Conservation (phyloP, 768 basidiomycete genomes). For the Neoboletus brunneissimus region DNA sequence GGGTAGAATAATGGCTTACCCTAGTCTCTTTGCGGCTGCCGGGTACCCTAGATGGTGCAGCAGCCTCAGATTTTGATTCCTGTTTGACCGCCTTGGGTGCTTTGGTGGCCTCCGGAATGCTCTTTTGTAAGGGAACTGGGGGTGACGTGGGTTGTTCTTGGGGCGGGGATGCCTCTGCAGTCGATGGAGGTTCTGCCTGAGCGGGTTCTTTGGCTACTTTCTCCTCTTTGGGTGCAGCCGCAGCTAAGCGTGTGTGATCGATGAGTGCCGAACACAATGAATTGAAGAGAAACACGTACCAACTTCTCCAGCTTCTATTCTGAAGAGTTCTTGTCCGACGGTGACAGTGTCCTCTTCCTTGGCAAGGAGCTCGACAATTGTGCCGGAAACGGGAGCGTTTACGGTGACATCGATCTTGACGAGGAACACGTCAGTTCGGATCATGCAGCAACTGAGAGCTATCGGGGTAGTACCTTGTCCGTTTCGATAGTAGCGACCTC, state of each 20-base stretch:
- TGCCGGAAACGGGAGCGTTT: slow-evolving; percentile 87
- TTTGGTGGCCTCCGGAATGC: slow-evolving; percentile 28
- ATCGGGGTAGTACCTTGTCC: slow-evolving; percentile 69
- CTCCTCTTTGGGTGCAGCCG: slow-evolving; percentile 32
- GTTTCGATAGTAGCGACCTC: slow-evolving; percentile 98
- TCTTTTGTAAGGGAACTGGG: slow-evolving; percentile 39
- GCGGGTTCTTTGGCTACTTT: slow-evolving; percentile 24
- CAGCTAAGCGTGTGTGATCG: slow-evolving; percentile 13
- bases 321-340: slow-evolving; percentile 93
- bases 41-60: slow-evolving; percentile 35
- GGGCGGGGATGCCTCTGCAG: slow-evolving; percentile 44
- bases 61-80: slow-evolving; percentile 27
- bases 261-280: neutral
- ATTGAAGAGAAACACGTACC: slow-evolving; percentile 33
- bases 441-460: neutral
- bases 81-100: slow-evolving; percentile 38
- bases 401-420: slow-evolving; percentile 93
- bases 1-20: slow-evolving; percentile 40
- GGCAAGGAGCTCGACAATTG: slow-evolving; percentile 80
- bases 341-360: slow-evolving; percentile 92
- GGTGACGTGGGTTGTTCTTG: slow-evolving; percentile 24
- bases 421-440: slow-evolving; percentile 1
- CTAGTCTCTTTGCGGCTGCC: slow-evolving; percentile 83
- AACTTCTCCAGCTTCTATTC: slow-evolving; percentile 79
- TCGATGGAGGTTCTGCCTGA: slow-evolving; percentile 28